Base-by-base conservation (phyloP, 768 basidiomycete species). In the Leccinum aurantiacum region DNA sequence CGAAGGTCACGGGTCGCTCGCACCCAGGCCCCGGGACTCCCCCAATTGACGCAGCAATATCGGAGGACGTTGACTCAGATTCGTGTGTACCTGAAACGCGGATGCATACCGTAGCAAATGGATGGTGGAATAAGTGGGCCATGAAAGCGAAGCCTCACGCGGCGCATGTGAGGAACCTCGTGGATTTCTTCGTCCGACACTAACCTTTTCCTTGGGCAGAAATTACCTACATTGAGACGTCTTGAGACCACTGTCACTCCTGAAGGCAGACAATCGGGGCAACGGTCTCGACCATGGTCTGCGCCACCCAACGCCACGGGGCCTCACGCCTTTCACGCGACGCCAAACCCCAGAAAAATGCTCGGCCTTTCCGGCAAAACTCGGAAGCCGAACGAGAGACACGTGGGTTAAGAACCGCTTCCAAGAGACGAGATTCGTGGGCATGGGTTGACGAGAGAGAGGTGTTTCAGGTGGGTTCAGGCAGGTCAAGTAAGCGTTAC, bases 61-160 rank as follows among this genome's bases (percentile, higher is more conserved):
- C 73, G 33, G 72, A 73, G 9, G 73, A 75, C 51, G 63, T 62
- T 37, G 63, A 61, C 46, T 33, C 64, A 47, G 64, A 73, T 59
- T 46, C 61, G 3, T 37, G 61, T 53, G 69, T 67, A 14, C 63
- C 65, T 58, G 73, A 69, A 59, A 65, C 73, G 56, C 76, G 76
- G 54, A 71, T 66, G 37, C 71, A 79, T 52, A 71, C 73, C 60
- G 77, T 78, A n/a, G 77, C 76, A 48, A 73, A 71, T 50, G 85
- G 83, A 19, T 77, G 85, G 85, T 77, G 80, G 76, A 73, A 79
- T 10, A 77, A 76, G 56, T 87, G 82, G 82, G 77, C 79, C 25
- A 66, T 76, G 60, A 73, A 66, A 48, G 69, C 62, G 51, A 65
- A 65, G 41, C 57, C 66, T 52, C 59, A 55, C 33, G 13, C 48